Conservation (phyloP, 2,329 filamentous ascomycete genomes). For the Ophiognomonia clavigignenti-juglandacearum region DNA sequence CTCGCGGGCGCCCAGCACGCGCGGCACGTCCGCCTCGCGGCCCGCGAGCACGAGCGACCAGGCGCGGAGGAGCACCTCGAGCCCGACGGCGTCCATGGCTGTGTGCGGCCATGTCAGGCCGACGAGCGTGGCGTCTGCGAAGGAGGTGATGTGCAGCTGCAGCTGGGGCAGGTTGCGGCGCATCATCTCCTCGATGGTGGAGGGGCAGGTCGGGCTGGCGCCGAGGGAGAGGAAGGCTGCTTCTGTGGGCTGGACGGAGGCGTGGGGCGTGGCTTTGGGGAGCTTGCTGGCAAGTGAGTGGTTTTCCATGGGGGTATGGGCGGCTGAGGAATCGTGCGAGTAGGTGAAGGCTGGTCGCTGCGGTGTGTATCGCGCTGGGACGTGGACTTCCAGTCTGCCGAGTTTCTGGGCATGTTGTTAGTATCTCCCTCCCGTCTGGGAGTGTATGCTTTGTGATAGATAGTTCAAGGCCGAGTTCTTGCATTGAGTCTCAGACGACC, state of each 20-base stretch:
- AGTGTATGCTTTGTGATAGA: no score
- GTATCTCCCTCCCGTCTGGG: no score
- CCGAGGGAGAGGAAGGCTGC: slow-evolving; percentile 20
- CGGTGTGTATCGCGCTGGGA: slow-evolving; percentile 29
- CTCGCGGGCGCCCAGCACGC: no score
- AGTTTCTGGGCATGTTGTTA: slow-evolving; percentile 17
- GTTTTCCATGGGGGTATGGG: slow-evolving; percentile 26
- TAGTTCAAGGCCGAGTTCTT: no score
- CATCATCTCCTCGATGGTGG: no score
- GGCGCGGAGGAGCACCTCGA: slow-evolving; percentile 28
- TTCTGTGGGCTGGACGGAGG: slow-evolving; percentile 22
- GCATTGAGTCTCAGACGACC: no score
- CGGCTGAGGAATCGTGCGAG: slow-evolving; percentile 26
- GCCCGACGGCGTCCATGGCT: slow-evolving; percentile 35
- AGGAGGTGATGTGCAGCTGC: slow-evolving; percentile 35
- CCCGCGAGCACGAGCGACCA: slow-evolving; percentile 32
- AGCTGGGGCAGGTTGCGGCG: slow-evolving; percentile 35
- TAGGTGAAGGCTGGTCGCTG: slow-evolving; percentile 30
- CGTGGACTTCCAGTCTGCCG: slow-evolving; percentile 35
- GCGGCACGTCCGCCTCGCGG: slow-evolving; percentile 22
- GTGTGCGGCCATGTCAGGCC: slow-evolving; percentile 35
- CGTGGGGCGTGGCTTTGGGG: slow-evolving; percentile 18
- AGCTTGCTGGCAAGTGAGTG: slow-evolving; percentile 30
- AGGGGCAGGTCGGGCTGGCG: slow-evolving; percentile 18
- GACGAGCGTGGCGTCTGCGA: slow-evolving; percentile 36